A percentile compares a stretch with the other conserved stretches of the same genome.
Conservation (phyloP, 2,329 filamentous ascomycete genomes). For the Helminthosporium solani region DNA sequence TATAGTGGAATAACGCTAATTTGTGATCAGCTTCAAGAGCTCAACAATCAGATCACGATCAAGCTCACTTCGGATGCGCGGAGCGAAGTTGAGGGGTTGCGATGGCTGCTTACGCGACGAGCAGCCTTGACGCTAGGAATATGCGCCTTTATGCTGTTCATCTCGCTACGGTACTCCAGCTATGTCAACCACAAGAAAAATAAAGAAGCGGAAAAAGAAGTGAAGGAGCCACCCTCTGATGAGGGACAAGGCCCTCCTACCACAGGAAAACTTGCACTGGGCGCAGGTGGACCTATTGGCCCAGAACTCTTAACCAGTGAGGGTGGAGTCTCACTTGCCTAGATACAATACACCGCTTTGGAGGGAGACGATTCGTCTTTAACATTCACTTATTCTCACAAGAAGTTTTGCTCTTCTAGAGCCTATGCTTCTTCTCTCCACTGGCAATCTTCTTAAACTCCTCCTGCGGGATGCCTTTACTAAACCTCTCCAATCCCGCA, state of each 20-base stretch:
- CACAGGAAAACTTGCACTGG: constrained; percentile 6
- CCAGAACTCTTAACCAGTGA: constrained; percentile 35
- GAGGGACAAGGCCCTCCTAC: constrained; percentile 10
- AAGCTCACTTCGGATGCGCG: constrained; percentile 85
- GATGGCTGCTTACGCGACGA: constrained; percentile 77
- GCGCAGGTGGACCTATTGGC: constrained; percentile 25
- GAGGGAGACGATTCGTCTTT: neutral
- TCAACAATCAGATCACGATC: constrained; percentile 96
- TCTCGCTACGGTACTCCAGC: constrained; percentile 43
- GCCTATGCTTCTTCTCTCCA: constrained; percentile 92
- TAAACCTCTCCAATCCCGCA: constrained; percentile 77
- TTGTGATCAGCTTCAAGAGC: constrained; percentile 71
- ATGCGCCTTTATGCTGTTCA: constrained; percentile 48
- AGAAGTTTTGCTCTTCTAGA: constrained; percentile 52
- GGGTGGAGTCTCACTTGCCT: constrained; percentile 36
- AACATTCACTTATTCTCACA: neutral
- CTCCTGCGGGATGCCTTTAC: constrained; percentile 77
- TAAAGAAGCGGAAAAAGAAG: constrained; percentile 40
- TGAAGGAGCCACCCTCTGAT: constrained; percentile 16
- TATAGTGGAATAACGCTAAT: neutral
- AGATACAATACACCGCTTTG: constrained; percentile 4
- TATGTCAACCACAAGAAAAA: constrained; percentile 43
- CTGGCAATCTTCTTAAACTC: constrained; percentile 84
- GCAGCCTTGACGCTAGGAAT: constrained; percentile 60
- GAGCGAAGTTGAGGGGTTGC: constrained; percentile 84